Base-by-base conservation (phyloP, 1,284 basidiomycete genomes). In the Lentinula novae-zelandiae region DNA sequence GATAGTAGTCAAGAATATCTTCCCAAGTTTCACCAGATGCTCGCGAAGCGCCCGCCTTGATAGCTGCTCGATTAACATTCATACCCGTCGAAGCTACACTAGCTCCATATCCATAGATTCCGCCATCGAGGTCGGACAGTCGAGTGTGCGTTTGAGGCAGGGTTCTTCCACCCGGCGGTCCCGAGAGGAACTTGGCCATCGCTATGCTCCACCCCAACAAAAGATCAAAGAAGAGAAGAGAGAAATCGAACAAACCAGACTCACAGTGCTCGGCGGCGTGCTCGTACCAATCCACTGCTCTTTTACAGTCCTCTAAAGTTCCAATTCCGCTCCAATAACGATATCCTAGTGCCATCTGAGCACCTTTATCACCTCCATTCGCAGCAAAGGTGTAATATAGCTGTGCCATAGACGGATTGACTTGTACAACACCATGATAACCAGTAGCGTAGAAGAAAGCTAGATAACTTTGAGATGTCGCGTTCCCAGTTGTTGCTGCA, bases 301-400 rank as follows among this genome's bases (percentile, higher is more conserved):
- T 78, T 69, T 85, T 79, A 71, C 96, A 98, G 67, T 89, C 87
- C 71, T 97, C 94, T 57, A 87, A 80, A 0, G 92, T 90, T 5
- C 95, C 93, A 62, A 99, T 96, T 0, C 97, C 97, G 31, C 90
- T 89, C 91, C 93, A 97, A 71, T 96, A 90, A n/a, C 95, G 85
- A 73, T 96, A 98, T 0, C 89, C 97, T 42, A 99, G 79, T 0
- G 94, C 86, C 92, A 96, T 95, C 71, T 96, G 90, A 0, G 96
- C 92, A 4, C 91, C 87, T 66, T 88, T 85, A 73, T 96, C 84
- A 0, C 91, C 93, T 15, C 90, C 90, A 58, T 95, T 86, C 1
- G 94, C 95, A 1, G 95, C 89, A 69, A 98, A 96, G 0, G 95
- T 96, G 71, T 96, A 95, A 71, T 98, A 93, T 0, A 98, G 77